Conservation (phyloP, 306 rosid species). For the Calophaca sinica region DNA sequence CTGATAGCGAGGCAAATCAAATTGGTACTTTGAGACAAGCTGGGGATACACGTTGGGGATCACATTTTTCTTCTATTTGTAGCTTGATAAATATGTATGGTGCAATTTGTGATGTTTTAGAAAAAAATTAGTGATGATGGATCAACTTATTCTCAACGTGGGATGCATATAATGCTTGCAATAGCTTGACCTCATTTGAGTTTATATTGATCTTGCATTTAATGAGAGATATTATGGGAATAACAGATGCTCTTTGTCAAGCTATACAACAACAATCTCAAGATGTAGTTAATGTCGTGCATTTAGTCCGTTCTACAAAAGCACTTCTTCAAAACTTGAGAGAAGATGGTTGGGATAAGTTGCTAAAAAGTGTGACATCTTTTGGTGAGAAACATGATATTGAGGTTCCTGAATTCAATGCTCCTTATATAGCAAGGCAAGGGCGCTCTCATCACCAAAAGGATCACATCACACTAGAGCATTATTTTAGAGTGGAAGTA, state of each 20-base stretch:
- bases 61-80: background rate
- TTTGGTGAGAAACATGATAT: background rate
- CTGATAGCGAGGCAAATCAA: background rate
- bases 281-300: background rate
- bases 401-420: background rate
- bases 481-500: background rate
- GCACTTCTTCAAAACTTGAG: no score
- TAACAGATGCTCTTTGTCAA: background rate
- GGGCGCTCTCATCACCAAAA: background rate
- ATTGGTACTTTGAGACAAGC: background rate
- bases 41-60: background rate
- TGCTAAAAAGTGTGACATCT: background rate
- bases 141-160: background rate
- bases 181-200: background rate
- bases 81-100: background rate
- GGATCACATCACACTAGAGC: background rate
- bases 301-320: background rate
- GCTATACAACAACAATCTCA: background rate
- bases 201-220: conserved; percentile 4
- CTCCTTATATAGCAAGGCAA: background rate
- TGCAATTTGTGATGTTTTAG: no score
- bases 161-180: background rate
- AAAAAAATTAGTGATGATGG: background rate
- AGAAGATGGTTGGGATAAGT: background rate
- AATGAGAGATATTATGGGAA: background rate